phyloP scores from a whole-genome alignment of 2,329 filamentous ascomycete species.

The Aspergillus caelatus region DNA sequence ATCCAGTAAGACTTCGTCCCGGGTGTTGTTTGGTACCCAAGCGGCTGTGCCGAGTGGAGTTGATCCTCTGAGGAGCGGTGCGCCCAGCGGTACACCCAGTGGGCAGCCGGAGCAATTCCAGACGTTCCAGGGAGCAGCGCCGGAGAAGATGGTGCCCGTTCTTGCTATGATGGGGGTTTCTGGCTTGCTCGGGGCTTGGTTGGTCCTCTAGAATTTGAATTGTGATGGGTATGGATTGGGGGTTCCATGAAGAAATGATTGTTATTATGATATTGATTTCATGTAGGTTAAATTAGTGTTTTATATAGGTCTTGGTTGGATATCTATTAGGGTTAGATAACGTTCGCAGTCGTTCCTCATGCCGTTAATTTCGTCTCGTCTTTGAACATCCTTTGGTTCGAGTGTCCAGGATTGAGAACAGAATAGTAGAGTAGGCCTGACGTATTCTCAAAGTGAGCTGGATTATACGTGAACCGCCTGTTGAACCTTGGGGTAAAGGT shows the following conservation, averaged over 20 bases:
- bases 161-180: background rate
- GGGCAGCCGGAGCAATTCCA: background rate
- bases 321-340: background rate
- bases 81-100: background rate
- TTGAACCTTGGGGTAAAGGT: constrained; percentile 82
- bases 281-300: background rate
- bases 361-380: background rate
- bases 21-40: background rate
- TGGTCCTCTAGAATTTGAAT: background rate
- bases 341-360: background rate
- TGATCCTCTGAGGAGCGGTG: background rate
- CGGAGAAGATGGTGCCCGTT: background rate
- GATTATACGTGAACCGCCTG: constrained; percentile 69
- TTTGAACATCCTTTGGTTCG: background rate
- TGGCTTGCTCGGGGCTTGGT: background rate
- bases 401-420: too few species aligned
- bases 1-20: background rate
- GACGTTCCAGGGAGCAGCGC: background rate
- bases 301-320: background rate
- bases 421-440: background rate
- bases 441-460: background rate
- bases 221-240: background rate
- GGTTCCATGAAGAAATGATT: background rate
- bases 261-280: background rate
- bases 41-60: background rate